These are phyloP conservation scores for Xylariaceae sp. DNA, from an alignment of 2,329 filamentous ascomycete species.

Conservation along the genomic window DNA sequence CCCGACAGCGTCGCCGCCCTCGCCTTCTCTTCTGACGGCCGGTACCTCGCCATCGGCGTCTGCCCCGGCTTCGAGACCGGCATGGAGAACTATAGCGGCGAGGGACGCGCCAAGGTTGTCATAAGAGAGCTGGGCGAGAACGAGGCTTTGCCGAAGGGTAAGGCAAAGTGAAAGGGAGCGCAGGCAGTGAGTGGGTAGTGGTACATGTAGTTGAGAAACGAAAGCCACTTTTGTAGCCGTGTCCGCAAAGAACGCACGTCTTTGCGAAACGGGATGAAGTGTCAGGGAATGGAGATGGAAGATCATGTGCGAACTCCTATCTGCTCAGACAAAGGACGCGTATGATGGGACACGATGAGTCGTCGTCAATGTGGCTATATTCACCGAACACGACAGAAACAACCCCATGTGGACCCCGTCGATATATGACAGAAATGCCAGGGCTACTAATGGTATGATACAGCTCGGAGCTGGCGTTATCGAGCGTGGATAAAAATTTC, in stretches of 20 bases:
- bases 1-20: conserved; percentile 72
- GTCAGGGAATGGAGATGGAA: too few species aligned
- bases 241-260: too few species aligned
- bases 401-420: not conserved
- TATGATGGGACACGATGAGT: too few species aligned
- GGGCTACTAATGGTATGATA: conserved; percentile 6
- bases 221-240: too few species aligned
- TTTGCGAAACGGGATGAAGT: too few species aligned
- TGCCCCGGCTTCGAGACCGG: conserved; percentile 87
- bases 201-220: not conserved
- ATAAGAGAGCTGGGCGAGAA: conserved; percentile 79
- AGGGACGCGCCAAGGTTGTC: conserved; percentile 70
- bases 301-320: too few species aligned
- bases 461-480: conserved; percentile 20
- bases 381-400: too few species aligned
- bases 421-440: too few species aligned
- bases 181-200: too few species aligned
- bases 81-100: conserved; percentile 69
- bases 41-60: conserved; percentile 70
- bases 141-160: conserved; percentile 79
- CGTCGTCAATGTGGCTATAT: too few species aligned
- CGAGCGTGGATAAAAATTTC: conserved; percentile 2
- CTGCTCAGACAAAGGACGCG: too few species aligned
- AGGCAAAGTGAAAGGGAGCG: conserved; percentile 48
- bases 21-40: conserved; percentile 72